A percentile compares a stretch with the other conserved stretches of the same genome.
These are phyloP conservation scores for Laburnicola sp. DNA, from an alignment of 2,329 filamentous ascomycete genomes.

Conservation along the genomic window DNA sequence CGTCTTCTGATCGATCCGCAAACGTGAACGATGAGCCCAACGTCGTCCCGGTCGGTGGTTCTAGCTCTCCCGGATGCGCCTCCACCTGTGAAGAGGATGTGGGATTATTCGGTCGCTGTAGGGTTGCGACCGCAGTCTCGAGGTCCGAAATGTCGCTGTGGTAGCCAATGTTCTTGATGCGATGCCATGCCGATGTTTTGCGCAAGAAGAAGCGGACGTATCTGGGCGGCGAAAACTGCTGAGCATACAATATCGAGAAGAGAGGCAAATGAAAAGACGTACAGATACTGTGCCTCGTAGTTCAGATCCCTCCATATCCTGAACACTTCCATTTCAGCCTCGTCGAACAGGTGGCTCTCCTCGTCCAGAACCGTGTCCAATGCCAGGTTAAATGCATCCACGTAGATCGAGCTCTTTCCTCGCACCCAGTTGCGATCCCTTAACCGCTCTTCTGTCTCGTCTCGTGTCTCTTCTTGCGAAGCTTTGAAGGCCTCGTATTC, in stretches of 20 bases:
- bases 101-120: conserved; percentile 64
- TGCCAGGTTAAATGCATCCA: conserved; percentile 94
- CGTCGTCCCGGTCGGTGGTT: conserved; percentile 51
- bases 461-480: conserved; percentile 52
- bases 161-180: conserved; percentile 75
- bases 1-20: conserved; percentile 73
- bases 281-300: conserved; percentile 92
- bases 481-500: conserved; percentile 74
- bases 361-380: conserved; percentile 87
- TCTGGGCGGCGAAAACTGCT: conserved; percentile 48
- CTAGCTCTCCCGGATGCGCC: conserved; percentile 53
- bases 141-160: conserved; percentile 80
- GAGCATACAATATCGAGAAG: background rate
- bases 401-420: conserved; percentile 88
- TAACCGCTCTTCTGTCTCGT: conserved; percentile 53
- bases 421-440: conserved; percentile 67
- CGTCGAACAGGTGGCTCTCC: conserved; percentile 83
- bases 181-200: conserved; percentile 90
- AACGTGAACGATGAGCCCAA: conserved; percentile 70
- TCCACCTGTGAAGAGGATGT: conserved; percentile 39
- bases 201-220: conserved; percentile 92
- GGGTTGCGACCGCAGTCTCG: conserved; percentile 62
- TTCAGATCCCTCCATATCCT: conserved; percentile 69
- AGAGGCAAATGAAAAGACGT: conserved; percentile 40
- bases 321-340: conserved; percentile 77